phyloP scores from a whole-genome alignment of 192 early-diverging fungal species.

The Endogone sp. region DNA sequence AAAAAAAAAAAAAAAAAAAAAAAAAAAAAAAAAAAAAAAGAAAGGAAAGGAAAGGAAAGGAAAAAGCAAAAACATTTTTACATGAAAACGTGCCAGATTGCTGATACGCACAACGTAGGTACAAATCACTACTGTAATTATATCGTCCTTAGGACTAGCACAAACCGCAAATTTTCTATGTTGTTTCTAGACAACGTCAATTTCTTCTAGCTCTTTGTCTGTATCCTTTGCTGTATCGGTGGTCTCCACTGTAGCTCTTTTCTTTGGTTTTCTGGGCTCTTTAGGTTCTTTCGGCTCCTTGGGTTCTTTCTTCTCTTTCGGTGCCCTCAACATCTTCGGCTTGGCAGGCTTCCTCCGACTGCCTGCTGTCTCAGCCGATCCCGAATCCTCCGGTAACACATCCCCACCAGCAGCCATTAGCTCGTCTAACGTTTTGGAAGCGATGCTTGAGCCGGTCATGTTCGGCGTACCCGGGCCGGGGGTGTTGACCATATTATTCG shows the following conservation, averaged over 20 bases:
- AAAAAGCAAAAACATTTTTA: too few species aligned
- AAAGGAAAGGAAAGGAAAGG: too few species aligned
- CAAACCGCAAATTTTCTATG: too few species aligned
- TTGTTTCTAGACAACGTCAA: not conserved
- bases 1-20: too few species aligned
- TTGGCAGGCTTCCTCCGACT: not conserved
- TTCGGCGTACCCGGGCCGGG: not conserved
- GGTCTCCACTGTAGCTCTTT: not conserved
- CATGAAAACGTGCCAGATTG: too few species aligned
- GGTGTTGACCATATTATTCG: not conserved
- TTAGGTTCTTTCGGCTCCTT: not conserved
- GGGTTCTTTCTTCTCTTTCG: not conserved
- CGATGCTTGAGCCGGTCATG: slow-evolving; percentile 13
- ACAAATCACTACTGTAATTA: too few species aligned
- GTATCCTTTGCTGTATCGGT: not conserved
- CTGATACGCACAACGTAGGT: too few species aligned
- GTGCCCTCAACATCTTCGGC: not conserved
- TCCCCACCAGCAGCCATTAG: slow-evolving; percentile 25
- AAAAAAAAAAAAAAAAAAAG: too few species aligned
- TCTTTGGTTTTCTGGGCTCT: not conserved
- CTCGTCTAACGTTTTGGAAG: slow-evolving; percentile 14
- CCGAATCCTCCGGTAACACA: slow-evolving; percentile 6
- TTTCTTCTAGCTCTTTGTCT: not conserved
- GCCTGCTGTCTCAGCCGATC: not conserved
- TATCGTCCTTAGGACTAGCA: too few species aligned